Percentiles rank a stretch among this genome's conserved stretches.
phyloP scores from a whole-genome alignment of 345 rosid species.

The Populus pruinosa region DNA sequence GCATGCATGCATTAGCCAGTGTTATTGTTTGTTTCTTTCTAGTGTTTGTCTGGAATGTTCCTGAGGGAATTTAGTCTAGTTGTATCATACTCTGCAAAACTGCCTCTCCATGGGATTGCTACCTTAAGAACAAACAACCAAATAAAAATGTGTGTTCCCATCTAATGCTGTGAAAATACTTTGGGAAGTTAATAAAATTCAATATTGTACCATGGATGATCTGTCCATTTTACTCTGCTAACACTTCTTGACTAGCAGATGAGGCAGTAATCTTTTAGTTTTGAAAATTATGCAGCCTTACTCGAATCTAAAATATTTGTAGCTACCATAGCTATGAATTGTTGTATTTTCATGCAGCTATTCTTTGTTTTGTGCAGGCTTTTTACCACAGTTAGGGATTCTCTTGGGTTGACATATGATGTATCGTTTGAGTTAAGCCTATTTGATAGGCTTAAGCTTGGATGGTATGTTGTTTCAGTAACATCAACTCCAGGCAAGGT shows the following conservation, averaged over 20 bases:
- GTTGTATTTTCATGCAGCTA: background rate
- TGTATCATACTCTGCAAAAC: background rate
- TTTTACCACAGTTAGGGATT: conserved; percentile 96
- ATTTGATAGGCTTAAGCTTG: conserved; percentile 91
- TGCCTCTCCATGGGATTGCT: background rate
- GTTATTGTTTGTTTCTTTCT: background rate
- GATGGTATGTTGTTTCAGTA: conserved; percentile 98
- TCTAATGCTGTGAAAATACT: background rate
- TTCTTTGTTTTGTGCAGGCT: conserved; percentile 53
- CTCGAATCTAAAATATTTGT: background rate
- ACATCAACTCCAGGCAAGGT: conserved; percentile 98
- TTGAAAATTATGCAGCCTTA: background rate
- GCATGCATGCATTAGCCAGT: background rate
- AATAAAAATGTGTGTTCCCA: background rate
- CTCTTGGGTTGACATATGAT: conserved; percentile 98
- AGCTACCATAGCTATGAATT: background rate
- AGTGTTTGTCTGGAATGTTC: background rate
- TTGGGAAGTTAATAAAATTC: background rate
- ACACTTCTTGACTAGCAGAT: background rate
- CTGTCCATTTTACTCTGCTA: background rate
- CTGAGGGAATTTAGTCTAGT: background rate
- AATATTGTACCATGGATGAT: background rate
- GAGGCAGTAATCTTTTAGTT: background rate
- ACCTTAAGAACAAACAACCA: background rate
- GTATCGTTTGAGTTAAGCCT: conserved; percentile 96